Evolutionary conservation across 306 rosid genomes (phyloP).

Genomic region (Quercus mongolica): DNA sequence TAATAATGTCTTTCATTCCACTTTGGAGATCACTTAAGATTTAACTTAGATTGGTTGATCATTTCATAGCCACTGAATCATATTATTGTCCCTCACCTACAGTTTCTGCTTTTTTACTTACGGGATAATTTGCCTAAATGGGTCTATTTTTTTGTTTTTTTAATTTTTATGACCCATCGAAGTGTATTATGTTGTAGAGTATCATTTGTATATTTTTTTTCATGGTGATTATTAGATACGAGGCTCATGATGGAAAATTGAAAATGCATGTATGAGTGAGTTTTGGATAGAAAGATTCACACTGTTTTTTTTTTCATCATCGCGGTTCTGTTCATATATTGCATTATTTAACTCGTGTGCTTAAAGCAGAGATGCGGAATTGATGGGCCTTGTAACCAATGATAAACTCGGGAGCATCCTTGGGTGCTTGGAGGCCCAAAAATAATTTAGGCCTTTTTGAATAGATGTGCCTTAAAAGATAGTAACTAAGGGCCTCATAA

Average conservation of each 20-base stretch:
- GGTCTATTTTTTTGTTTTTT: no score
- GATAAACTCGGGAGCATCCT: no score
- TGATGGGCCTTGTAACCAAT: no score
- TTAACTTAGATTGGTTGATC: not conserved
- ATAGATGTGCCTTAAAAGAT: no score
- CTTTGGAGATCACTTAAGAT: not conserved
- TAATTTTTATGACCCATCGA: not conserved
- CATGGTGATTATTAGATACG: not conserved
- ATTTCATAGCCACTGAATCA: not conserved
- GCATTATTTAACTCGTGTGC: no score
- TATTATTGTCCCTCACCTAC: not conserved
- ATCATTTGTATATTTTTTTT: not conserved
- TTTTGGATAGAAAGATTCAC: no score
- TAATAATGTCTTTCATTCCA: not conserved
- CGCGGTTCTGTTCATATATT: no score
- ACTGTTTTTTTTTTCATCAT: no score
- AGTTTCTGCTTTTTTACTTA: not conserved
- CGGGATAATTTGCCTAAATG: not conserved
- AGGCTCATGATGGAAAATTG: not conserved
- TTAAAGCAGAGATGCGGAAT: no score
- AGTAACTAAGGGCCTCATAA: no score
- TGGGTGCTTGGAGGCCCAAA: no score
- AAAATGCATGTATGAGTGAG: not conserved
- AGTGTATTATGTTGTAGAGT: not conserved
- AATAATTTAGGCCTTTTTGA: no score